Evolutionary conservation across 805 yeast genomes (phyloP), one percentile per base, ranked within the genome.

Genomic region (Candida ulmi): DNA sequence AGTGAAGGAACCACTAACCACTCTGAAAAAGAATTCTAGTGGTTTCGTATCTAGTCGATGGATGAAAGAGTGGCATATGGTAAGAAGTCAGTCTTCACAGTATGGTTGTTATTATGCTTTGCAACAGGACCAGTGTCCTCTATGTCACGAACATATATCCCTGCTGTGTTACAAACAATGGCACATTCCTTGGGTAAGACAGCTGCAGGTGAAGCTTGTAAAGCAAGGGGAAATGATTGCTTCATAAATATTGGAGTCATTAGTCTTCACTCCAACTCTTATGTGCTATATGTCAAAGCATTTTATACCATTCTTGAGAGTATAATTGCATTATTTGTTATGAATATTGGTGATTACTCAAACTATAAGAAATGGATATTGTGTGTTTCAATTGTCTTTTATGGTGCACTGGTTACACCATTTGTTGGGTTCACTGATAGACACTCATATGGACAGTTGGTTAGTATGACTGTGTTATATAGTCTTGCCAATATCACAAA

Each of bases 111-210:
- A 6, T 41, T 67, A 7, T 65, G 71, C 41, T 66, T 58, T 44
- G 49, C 66, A 4, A 66, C 71, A 2, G 72, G 72, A 2, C 71
- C 71, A 2, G 68, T 64, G 0, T 59, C 70, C 1, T 60, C 70
- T 8, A 64, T 67, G 70, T 41, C 62, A 4, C 52, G 67, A 38
- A 57, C 68, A 1, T 67, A 67, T 42, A 63, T 67, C 16, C 68
- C 71, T 8, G 71, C 69, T 0, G 59, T 57, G 0, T 57, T 67
- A 23, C 71, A 66, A 47, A 61, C 71, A 1, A 52, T 58, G 19
- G 66, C 68, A 3, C 38, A 55, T 11, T 40, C 48, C 0, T 45
- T 66, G 13, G 71, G 72, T 7, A 38, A 40, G 17, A 58, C 55
- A 2, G 38, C 47, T 5, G 30, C 40, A 1, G 66, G 66, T 2